phyloP scores from a whole-genome alignment of 2,329 filamentous ascomycete species.

The Curvularia sp. region DNA sequence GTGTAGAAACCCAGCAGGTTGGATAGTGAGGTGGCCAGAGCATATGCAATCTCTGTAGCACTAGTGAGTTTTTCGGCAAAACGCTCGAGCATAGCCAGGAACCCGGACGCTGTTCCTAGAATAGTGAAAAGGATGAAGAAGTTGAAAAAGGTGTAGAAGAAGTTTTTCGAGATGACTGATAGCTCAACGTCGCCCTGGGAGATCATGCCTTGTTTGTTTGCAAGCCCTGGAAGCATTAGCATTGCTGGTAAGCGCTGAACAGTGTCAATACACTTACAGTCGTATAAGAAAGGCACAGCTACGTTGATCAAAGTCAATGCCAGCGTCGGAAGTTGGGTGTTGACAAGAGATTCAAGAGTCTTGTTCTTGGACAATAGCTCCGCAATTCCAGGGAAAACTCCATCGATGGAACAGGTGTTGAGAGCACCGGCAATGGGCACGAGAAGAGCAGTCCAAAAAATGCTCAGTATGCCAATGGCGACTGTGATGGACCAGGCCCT shows the following conservation, averaged over 20 bases:
- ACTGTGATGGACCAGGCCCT: slow-evolving; percentile 84
- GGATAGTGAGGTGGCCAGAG: slow-evolving; percentile 78
- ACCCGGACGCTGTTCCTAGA: slow-evolving; percentile 79
- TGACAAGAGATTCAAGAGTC: slow-evolving; percentile 77
- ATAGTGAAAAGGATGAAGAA: slow-evolving; percentile 95
- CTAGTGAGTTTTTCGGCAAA: slow-evolving; percentile 79
- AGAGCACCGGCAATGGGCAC: slow-evolving; percentile 79
- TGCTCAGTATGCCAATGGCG: slow-evolving; percentile 80
- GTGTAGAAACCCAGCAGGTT: slow-evolving; percentile 83
- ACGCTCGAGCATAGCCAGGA: slow-evolving; percentile 68
- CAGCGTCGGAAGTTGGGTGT: slow-evolving; percentile 85
- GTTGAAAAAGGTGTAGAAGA: slow-evolving; percentile 99
- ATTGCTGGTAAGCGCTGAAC: background rate
- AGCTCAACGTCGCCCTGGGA: slow-evolving; percentile 94
- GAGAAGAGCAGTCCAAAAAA: slow-evolving; percentile 88
- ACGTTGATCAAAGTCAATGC: slow-evolving; percentile 87
- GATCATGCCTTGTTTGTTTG: slow-evolving; percentile 91
- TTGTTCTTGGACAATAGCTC: slow-evolving; percentile 71
- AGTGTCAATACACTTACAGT: slow-evolving; percentile 64
- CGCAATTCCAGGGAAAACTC: slow-evolving; percentile 74
- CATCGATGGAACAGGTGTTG: slow-evolving; percentile 79
- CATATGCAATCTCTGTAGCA: slow-evolving; percentile 76
- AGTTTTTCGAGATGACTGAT: slow-evolving; percentile 96
- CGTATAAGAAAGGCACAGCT: slow-evolving; percentile 90
- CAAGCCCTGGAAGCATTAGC: slow-evolving; percentile 62